Evolutionary conservation across 2,329 filamentous ascomycete genomes (phyloP), one percentile per base, ranked within the genome.

Genomic region (Iodosphaeria phyllophila): DNA sequence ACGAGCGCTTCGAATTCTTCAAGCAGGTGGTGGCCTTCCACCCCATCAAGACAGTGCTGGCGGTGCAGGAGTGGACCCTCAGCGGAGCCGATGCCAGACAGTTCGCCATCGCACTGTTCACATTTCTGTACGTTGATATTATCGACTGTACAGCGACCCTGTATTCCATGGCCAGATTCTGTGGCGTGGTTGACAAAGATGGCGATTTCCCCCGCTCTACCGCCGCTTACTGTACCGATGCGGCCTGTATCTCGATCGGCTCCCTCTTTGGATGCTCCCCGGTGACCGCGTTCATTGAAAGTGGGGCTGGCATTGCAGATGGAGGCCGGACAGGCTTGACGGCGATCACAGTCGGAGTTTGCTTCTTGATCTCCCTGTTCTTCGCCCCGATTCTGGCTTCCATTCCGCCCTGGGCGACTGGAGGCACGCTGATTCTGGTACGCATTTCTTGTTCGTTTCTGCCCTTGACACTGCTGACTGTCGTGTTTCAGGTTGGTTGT

Each of bases 181-280:
- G 66, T 32, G 67, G 69, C 15, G 62, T 64, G 22, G 66, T 76
- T 35, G 60, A 73, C 35, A 58, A 64, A 22, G 68, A 74, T 3
- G 69, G 73, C n/a, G 80, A 91, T 43, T 92, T 92, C 33, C 79
- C 84, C 26, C 73, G 80, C 20, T 84, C 77, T 3, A 80, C 82
- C 1, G 52, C 86, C 16, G 83, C 83, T 2, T 83, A 80, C 45
- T 74, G 64, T 36, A 68, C 65, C 4, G 75, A 83, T 34, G 74
- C 75, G 1, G 47, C 71, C 9, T 72, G 70, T 31, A 78, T 82
- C 33, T 75, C 73, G 1, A 64, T 82, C 24, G 73, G 74, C 4
- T 64, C 70, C 0, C 53, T 83, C 1, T 59, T 82, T 29, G 76
- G 74, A 3, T 66, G 60, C 21, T 74, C 74, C 0, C 76, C 76